A percentile compares a stretch with the other conserved stretches of the same genome.
phyloP scores from a whole-genome alignment of 2,329 filamentous ascomycete genomes.

The Fusarium devonianum region DNA sequence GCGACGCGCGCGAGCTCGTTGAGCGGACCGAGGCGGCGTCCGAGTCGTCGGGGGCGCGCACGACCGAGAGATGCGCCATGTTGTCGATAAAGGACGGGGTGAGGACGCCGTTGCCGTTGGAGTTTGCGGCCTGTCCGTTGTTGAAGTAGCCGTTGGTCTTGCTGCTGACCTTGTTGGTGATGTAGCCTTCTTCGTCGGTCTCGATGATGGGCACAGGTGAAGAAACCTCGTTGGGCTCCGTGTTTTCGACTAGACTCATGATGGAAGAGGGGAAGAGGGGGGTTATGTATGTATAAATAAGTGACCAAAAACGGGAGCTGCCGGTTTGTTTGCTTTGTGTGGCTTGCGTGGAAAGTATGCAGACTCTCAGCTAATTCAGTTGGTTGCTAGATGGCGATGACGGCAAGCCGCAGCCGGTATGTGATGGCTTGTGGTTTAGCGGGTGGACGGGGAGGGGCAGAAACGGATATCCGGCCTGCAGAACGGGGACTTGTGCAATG shows the following conservation, averaged over 20 bases:
- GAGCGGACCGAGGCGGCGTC: conserved; percentile 42
- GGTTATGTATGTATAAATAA: conserved; percentile 5
- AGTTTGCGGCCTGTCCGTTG: conserved; percentile 33
- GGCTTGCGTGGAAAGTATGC: conserved; percentile 19
- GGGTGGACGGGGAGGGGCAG: conserved; percentile 18
- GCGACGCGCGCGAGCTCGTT: conserved; percentile 35
- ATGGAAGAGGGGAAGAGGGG: conserved; percentile 23
- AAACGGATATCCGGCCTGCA: conserved; percentile 5
- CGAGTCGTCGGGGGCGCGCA: conserved; percentile 49
- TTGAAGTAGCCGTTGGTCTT: conserved; percentile 37
- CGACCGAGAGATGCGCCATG: conserved; percentile 61
- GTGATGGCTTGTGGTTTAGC: conserved; percentile 4
- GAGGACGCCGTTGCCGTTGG: conserved; percentile 38
- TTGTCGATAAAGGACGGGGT: conserved; percentile 30
- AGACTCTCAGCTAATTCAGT: conserved; percentile 9
- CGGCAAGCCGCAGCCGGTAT: conserved; percentile 25
- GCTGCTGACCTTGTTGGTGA: conserved; percentile 41
- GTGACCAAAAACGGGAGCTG: conserved; percentile 19
- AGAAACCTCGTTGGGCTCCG: conserved; percentile 32
- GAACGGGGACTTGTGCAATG: too few relatives aligned
- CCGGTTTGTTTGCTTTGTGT: conserved; percentile 10
- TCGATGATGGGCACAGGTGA: conserved; percentile 42
- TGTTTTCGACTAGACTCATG: conserved; percentile 35
- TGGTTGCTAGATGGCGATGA: conserved; percentile 26
- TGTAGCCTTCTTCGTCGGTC: conserved; percentile 42